Conservation (phyloP, 495 filamentous ascomycete species). For the Parathielavia appendiculata region DNA sequence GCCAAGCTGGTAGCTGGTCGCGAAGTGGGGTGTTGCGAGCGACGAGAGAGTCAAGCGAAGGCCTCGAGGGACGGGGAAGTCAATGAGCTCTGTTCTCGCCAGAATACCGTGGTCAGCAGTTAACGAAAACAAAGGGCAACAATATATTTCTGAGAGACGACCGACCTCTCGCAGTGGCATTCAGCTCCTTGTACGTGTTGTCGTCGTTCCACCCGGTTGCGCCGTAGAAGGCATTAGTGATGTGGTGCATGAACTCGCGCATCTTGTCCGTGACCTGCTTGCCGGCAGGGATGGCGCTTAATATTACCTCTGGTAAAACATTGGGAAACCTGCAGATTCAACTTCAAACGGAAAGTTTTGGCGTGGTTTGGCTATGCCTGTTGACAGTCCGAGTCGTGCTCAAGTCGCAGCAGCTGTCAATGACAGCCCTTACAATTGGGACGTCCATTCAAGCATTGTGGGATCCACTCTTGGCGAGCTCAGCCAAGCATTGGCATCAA, state of each 20-base stretch:
- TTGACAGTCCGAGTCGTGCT: too few relatives aligned
- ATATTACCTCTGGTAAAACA: slow-evolving; percentile 22
- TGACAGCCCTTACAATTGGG: background rate
- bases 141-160: slow-evolving; percentile 2
- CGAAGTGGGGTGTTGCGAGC: slow-evolving; percentile 83
- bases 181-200: slow-evolving; percentile 86
- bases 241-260: slow-evolving; percentile 98
- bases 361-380: background rate
- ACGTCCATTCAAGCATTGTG: background rate
- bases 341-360: background rate
- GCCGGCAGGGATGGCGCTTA: slow-evolving; percentile 16
- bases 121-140: background rate
- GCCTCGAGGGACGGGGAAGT: slow-evolving; percentile 74
- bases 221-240: slow-evolving; percentile 86
- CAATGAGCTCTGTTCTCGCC: slow-evolving; percentile 61
- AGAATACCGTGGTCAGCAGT: too few relatives aligned
- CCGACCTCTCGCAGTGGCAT: slow-evolving; percentile 75
- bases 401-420: too few relatives aligned
- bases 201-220: slow-evolving; percentile 85
- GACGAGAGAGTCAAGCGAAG: slow-evolving; percentile 83
- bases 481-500: background rate
- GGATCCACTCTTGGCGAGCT: background rate
- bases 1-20: slow-evolving; percentile 82
- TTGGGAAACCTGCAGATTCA: slow-evolving; percentile 9
- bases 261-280: slow-evolving; percentile 44